Evolutionary conservation across 352 stramenopile genomes (phyloP).

Genomic region (Phytopythium chamaehyphon): DNA sequence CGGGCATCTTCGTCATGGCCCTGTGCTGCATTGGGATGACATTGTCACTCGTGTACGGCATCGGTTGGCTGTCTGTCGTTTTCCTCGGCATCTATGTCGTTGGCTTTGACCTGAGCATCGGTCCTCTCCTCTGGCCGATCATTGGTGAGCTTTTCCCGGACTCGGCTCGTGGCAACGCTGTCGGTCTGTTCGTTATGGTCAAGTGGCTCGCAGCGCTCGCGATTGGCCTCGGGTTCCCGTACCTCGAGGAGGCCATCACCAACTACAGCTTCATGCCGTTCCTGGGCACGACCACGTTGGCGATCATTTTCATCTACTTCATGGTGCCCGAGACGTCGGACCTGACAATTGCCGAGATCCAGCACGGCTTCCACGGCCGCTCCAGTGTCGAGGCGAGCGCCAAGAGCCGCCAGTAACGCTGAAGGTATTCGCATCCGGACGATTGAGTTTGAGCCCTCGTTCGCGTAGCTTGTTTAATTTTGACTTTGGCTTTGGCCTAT

Average conservation of each 20-base stretch:
- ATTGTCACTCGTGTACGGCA: slow-evolving; percentile 24
- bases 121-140: slow-evolving; percentile 47
- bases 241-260: slow-evolving; percentile 36
- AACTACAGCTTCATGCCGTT: slow-evolving; percentile 53
- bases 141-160: slow-evolving; percentile 53
- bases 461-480: no score
- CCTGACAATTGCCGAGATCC: slow-evolving; percentile 62
- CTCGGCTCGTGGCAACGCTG: slow-evolving; percentile 32
- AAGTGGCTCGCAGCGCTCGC: slow-evolving; percentile 50
- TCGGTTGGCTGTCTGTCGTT: slow-evolving; percentile 35
- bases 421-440: no score
- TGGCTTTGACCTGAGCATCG: slow-evolving; percentile 47
- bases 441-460: no score
- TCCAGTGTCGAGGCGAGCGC: no score
- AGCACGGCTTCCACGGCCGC: slow-evolving; percentile 25
- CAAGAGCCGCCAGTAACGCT: no score
- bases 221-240: slow-evolving; percentile 51
- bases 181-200: slow-evolving; percentile 33
- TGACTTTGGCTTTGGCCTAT: no score
- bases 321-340: slow-evolving; percentile 58
- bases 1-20: slow-evolving; percentile 34
- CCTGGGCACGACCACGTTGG: slow-evolving; percentile 28
- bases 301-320: slow-evolving; percentile 34
- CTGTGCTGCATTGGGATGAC: slow-evolving; percentile 39
- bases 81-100: slow-evolving; percentile 42